Evolutionary conservation across 495 filamentous ascomycete species (phyloP).

Genomic region (Lasiosphaeria ovina): DNA sequence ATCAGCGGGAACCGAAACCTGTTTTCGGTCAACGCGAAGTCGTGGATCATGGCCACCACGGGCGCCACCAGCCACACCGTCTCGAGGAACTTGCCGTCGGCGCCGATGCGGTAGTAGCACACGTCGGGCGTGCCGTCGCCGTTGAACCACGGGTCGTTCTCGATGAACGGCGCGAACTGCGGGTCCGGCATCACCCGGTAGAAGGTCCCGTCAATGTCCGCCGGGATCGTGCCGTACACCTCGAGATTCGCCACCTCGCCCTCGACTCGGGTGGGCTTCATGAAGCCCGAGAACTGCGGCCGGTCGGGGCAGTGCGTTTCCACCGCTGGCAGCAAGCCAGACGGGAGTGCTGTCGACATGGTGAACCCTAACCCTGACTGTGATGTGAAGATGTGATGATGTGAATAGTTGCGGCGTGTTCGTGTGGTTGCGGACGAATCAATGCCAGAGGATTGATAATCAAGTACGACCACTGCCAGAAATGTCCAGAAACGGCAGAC

Average conservation of each 20-base stretch:
- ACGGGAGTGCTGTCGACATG: not conserved
- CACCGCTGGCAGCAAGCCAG: not conserved
- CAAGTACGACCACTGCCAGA: too few relatives aligned
- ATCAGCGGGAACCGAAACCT: constrained; percentile 47
- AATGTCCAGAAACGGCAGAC: too few relatives aligned
- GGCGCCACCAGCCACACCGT: constrained; percentile 45
- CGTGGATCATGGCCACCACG: constrained; percentile 51
- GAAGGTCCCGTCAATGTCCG: constrained; percentile 41
- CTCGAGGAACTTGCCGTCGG: constrained; percentile 41
- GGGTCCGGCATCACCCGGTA: constrained; percentile 41
- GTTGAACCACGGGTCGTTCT: constrained; percentile 20
- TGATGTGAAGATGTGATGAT: too few relatives aligned
- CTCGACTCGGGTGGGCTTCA: constrained; percentile 25
- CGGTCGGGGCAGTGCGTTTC: constrained; percentile 5
- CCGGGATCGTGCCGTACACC: constrained; percentile 34
- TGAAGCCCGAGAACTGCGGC: constrained; percentile 11
- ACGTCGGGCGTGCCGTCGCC: constrained; percentile 42
- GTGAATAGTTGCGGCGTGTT: too few relatives aligned
- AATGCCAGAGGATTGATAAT: too few relatives aligned
- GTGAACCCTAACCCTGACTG: not conserved
- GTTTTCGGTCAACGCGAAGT: constrained; percentile 50
- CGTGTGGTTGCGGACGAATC: too few relatives aligned
- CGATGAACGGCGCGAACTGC: constrained; percentile 14
- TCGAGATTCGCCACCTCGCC: constrained; percentile 37
- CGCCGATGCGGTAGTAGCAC: constrained; percentile 38